A percentile compares a stretch with the other conserved stretches of the same genome.
phyloP scores from a whole-genome alignment of 129 eudicot genomes.

The Flaveria sonorensis region DNA sequence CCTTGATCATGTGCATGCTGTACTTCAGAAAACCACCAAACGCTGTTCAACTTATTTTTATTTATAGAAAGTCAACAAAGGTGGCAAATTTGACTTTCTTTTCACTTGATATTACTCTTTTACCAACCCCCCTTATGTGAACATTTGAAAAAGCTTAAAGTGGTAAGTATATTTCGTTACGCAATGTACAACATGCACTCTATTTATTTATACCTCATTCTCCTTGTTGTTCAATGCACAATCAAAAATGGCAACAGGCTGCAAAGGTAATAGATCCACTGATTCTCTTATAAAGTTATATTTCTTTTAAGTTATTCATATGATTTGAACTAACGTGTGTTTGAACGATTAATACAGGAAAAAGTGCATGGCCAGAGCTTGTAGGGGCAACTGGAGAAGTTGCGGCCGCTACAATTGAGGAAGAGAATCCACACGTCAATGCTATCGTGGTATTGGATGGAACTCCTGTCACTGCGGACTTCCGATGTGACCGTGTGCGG shows the following conservation, averaged over 20 bases:
- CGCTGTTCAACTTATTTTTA: too few species aligned
- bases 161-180: constrained; percentile 6
- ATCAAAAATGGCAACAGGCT: constrained; percentile 7
- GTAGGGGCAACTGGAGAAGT: neutral
- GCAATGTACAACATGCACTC: neutral
- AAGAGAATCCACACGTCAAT: constrained; percentile 7
- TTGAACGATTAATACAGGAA: neutral
- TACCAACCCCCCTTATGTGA: constrained; percentile 3
- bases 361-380: neutral
- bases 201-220: constrained; percentile 22
- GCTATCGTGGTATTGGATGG: constrained; percentile 53
- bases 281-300: neutral
- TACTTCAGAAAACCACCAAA: too few species aligned
- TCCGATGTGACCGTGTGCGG: constrained; percentile 59
- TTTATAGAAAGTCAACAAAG: neutral
- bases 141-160: neutral
- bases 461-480: constrained; percentile 35
- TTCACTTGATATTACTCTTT: neutral
- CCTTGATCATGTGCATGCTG: too few species aligned
- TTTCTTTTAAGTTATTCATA: neutral
- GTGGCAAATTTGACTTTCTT: neutral
- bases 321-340: neutral
- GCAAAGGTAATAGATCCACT: neutral
- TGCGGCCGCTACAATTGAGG: neutral
- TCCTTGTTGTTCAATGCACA: constrained; percentile 14